These are phyloP conservation scores for Uncinocarpus reesii DNA, from an alignment of 2,329 filamentous ascomycete genomes.

Conservation along the genomic window DNA sequence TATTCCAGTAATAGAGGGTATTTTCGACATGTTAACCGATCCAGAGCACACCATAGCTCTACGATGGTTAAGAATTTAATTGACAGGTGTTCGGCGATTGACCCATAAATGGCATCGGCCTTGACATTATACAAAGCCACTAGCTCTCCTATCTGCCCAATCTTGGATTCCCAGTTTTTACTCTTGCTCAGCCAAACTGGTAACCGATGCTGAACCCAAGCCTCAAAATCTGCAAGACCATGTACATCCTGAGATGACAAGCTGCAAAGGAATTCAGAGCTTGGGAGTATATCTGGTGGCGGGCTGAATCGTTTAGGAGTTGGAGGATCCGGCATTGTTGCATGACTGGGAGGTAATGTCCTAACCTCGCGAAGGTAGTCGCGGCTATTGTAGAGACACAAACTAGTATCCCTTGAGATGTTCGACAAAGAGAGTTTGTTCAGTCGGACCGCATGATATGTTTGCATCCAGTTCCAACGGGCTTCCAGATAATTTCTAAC, in stretches of 20 bases:
- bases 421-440: background rate
- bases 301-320: background rate
- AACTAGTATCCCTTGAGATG: background rate
- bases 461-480: background rate
- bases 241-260: background rate
- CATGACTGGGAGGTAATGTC: background rate
- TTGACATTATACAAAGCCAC: slow-evolving; percentile 4
- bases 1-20: slow-evolving; percentile 41
- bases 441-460: background rate
- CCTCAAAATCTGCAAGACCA: slow-evolving; percentile 11
- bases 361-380: background rate
- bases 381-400: background rate
- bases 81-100: slow-evolving; percentile 39
- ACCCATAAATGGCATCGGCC: background rate
- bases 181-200: background rate
- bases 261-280: background rate
- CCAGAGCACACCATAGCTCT: slow-evolving; percentile 51
- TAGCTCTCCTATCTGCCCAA: background rate
- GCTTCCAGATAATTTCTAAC: background rate
- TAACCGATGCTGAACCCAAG: slow-evolving; percentile 11
- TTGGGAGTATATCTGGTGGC: background rate
- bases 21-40: slow-evolving; percentile 35
- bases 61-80: slow-evolving; percentile 47
- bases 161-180: background rate
- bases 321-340: background rate